A percentile compares a stretch with the other conserved stretches of the same genome.
phyloP scores from a whole-genome alignment of 371 early-diverging fungal genomes.

The Mucor saturninus region DNA sequence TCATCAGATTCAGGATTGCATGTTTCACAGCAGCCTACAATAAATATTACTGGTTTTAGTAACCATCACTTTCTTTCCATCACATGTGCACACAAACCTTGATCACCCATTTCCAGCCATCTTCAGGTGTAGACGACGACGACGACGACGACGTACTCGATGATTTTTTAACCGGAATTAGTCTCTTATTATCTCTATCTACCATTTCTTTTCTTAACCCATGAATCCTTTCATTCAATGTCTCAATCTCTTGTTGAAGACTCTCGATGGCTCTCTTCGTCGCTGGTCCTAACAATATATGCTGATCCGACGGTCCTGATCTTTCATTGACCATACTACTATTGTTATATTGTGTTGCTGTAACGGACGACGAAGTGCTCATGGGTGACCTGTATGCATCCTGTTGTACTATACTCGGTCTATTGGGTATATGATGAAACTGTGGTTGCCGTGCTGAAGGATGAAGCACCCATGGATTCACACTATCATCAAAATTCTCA shows the following conservation, averaged over 20 bases:
- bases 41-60: neutral
- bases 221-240: slow-evolving; percentile 53
- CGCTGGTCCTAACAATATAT: slow-evolving; percentile 41
- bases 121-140: slow-evolving; percentile 14
- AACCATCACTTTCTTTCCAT: neutral
- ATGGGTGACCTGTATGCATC: slow-evolving; percentile 20
- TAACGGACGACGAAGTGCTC: slow-evolving; percentile 36
- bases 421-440: slow-evolving; percentile 25
- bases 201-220: slow-evolving; percentile 43
- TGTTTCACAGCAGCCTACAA: slow-evolving; percentile 45
- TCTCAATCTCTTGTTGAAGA: slow-evolving; percentile 46
- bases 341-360: slow-evolving; percentile 29
- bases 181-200: slow-evolving; percentile 22
- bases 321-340: neutral
- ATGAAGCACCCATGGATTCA: slow-evolving; percentile 46
- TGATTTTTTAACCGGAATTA: neutral
- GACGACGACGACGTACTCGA: too few relatives aligned
- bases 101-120: slow-evolving; percentile 49
- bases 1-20: slow-evolving; percentile 36
- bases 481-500: slow-evolving; percentile 35
- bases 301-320: slow-evolving; percentile 1
- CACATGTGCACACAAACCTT: slow-evolving; percentile 24
- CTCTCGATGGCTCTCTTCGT: slow-evolving; percentile 48
- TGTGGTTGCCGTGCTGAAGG: slow-evolving; percentile 16
- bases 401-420: slow-evolving; percentile 5